Evolutionary conservation across 352 stramenopile genomes (phyloP).

Genomic region (Globisporangium okanoganense): DNA sequence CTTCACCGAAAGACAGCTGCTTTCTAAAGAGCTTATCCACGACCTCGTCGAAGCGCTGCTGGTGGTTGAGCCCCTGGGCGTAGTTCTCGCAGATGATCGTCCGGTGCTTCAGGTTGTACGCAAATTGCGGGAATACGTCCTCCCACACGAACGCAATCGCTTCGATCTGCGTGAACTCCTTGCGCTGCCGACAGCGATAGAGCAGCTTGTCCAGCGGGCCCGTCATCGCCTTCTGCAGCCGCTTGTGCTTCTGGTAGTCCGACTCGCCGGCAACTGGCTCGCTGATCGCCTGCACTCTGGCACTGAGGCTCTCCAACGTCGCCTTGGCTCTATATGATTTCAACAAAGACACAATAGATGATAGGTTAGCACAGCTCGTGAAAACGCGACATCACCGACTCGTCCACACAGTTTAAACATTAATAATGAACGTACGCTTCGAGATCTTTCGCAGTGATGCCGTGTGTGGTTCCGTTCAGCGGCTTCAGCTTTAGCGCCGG

Average conservation of each 20-base stretch:
- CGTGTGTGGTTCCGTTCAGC: not conserved
- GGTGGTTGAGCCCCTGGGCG: slow-evolving; percentile 40
- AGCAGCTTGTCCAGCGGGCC: slow-evolving; percentile 48
- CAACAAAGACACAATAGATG: not conserved
- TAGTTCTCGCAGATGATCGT: slow-evolving; percentile 51
- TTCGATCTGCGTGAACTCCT: slow-evolving; percentile 43
- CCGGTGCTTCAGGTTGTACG: slow-evolving; percentile 33
- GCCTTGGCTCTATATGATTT: slow-evolving; percentile 12
- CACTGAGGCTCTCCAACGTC: slow-evolving; percentile 7
- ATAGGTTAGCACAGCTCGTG: not conserved
- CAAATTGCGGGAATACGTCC: slow-evolving; percentile 50
- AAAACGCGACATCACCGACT: not conserved
- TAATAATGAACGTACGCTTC: slow-evolving; percentile 10
- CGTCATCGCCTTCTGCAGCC: slow-evolving; percentile 47
- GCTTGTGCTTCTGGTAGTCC: slow-evolving; percentile 27
- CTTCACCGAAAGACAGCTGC: slow-evolving; percentile 14
- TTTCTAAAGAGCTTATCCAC: slow-evolving; percentile 36
- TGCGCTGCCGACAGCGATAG: slow-evolving; percentile 24
- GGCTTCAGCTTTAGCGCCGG: not conserved
- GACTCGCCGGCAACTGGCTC: slow-evolving; percentile 19
- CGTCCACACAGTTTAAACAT: not conserved
- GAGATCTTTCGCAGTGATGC: slow-evolving; percentile 10
- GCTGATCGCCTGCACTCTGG: slow-evolving; percentile 5
- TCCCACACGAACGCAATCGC: slow-evolving; percentile 45
- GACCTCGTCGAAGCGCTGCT: slow-evolving; percentile 51